phyloP scores from a whole-genome alignment of 495 filamentous ascomycete genomes.

The Trichocladium antarcticum region DNA sequence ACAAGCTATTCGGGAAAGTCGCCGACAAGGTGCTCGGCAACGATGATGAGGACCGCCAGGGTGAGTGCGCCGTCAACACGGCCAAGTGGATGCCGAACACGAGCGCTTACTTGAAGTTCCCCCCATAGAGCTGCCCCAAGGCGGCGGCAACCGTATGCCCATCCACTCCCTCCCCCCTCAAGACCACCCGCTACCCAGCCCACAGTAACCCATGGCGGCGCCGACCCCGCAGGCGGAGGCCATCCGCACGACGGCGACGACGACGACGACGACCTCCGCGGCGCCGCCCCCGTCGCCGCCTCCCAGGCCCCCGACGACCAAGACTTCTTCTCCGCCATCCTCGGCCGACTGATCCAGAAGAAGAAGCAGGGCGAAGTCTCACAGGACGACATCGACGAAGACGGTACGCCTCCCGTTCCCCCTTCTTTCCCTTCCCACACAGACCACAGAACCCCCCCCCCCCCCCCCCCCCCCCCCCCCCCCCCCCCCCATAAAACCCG shows the following conservation, averaged over 20 bases:
- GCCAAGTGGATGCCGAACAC: background rate
- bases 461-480: too few species aligned
- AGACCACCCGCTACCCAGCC: background rate
- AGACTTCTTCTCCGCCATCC: conserved; percentile 42
- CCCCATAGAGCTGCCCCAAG: background rate
- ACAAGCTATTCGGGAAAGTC: conserved; percentile 10
- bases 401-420: conserved; percentile 25
- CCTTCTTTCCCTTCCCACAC: background rate
- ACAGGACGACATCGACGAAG: conserved; percentile 49
- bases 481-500: too few species aligned
- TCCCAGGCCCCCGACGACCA: conserved; percentile 40
- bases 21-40: conserved; percentile 7
- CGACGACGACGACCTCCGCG: conserved; percentile 38
- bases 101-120: background rate
- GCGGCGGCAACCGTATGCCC: conserved; percentile 13
- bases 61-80: background rate
- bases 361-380: conserved; percentile 31
- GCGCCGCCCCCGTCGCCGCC: conserved; percentile 42
- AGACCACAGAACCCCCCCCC: background rate
- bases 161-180: background rate
- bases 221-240: conserved; percentile 31
- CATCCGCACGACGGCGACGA: conserved; percentile 27
- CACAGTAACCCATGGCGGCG: conserved; percentile 30
- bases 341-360: conserved; percentile 40
- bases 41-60: conserved; percentile 9